These are phyloP conservation scores for Dysphania ambrosioides DNA, from an alignment of 148 eudicot species.

Conservation along the genomic window DNA sequence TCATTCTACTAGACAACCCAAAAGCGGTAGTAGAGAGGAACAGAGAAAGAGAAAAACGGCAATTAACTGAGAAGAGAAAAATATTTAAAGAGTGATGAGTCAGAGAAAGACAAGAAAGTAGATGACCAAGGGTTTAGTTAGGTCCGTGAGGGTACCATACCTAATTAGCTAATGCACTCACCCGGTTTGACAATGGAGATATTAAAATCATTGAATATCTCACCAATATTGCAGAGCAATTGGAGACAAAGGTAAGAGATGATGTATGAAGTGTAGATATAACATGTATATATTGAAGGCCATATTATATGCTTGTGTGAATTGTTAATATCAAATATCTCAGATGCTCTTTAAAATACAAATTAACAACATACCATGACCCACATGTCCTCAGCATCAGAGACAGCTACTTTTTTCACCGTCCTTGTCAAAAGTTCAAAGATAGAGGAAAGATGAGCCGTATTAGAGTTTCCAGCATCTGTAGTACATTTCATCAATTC, in stretches of 20 bases:
- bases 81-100: not conserved
- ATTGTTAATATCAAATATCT: not conserved
- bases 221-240: not conserved
- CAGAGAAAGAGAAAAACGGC: not conserved
- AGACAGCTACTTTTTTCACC: conserved; percentile 40
- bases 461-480: conserved; percentile 31
- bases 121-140: not conserved
- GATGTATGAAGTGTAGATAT: not conserved
- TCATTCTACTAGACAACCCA: not conserved
- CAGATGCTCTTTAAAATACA: not conserved
- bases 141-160: not conserved
- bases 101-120: not conserved
- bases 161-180: not conserved
- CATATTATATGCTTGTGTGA: not conserved
- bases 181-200: not conserved
- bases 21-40: not conserved
- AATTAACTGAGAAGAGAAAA: not conserved
- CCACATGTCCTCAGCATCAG: conserved; percentile 67
- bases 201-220: not conserved
- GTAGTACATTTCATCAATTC: conserved; percentile 46
- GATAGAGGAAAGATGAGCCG: conserved; percentile 38
- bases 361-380: conserved; percentile 54
- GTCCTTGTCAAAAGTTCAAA: conserved; percentile 42
- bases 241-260: not conserved
- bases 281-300: not conserved